A percentile compares a stretch with the other conserved stretches of the same genome.
Conservation (phyloP, 2,329 filamentous ascomycete genomes). For the Penicillium sp. region DNA sequence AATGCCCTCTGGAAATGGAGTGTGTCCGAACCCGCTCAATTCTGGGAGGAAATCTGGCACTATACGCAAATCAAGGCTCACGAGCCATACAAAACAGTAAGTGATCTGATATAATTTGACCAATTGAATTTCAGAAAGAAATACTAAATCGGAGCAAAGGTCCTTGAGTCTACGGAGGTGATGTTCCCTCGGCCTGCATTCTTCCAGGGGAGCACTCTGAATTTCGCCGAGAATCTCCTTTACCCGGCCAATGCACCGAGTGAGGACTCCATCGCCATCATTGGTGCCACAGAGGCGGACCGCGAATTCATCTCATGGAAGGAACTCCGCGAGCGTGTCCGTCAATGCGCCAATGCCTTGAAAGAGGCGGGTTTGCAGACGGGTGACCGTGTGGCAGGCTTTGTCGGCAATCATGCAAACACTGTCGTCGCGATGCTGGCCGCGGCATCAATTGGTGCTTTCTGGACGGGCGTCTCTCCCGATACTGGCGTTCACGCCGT, state of each 20-base stretch:
- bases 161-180: slow-evolving; percentile 64
- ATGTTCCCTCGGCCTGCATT: slow-evolving; percentile 89
- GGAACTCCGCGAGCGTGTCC: slow-evolving; percentile 75
- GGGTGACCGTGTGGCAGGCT: slow-evolving; percentile 67
- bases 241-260: slow-evolving; percentile 66
- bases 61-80: slow-evolving; percentile 76
- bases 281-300: slow-evolving; percentile 76
- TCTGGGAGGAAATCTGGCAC: slow-evolving; percentile 86
- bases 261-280: slow-evolving; percentile 67
- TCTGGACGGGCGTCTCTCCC: slow-evolving; percentile 92
- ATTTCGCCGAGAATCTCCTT: slow-evolving; percentile 94
- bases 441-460: slow-evolving; percentile 75
- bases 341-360: slow-evolving; percentile 70
- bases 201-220: slow-evolving; percentile 76
- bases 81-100: slow-evolving; percentile 51
- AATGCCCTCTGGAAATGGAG: slow-evolving; percentile 84
- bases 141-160: slow-evolving; percentile 48
- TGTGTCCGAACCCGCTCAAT: slow-evolving; percentile 69
- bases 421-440: slow-evolving; percentile 87
- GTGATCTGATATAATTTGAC: slow-evolving; percentile 7
- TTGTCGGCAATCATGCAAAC: slow-evolving; percentile 86
- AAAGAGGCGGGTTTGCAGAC: slow-evolving; percentile 63
- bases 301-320: slow-evolving; percentile 73
- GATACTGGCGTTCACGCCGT: slow-evolving; percentile 92
- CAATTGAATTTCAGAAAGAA: background rate